A percentile compares a stretch with the other conserved stretches of the same genome.
Evolutionary conservation across 2,329 filamentous ascomycete genomes (phyloP).

Genomic region (Calonectria hawksworthii): DNA sequence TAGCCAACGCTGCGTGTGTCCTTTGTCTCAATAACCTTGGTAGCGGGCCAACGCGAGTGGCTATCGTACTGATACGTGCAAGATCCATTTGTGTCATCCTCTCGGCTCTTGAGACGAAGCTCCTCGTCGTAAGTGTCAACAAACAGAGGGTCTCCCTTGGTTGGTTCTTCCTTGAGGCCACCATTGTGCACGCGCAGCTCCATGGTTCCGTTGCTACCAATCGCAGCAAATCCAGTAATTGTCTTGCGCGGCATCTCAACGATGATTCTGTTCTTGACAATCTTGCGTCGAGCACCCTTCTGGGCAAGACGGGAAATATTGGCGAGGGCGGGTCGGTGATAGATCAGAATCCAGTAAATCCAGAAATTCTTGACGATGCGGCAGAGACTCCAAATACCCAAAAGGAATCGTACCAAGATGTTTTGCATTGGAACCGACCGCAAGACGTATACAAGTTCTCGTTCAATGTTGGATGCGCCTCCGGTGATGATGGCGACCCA

Average conservation of each 20-base stretch:
- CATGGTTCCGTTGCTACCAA: conserved; percentile 25
- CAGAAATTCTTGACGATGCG: conserved; percentile 30
- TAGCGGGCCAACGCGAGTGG: conserved; percentile 17
- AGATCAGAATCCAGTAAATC: conserved; percentile 34
- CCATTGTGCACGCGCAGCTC: conserved; percentile 24
- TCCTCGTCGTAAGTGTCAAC: conserved; percentile 27
- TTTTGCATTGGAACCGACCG: neutral
- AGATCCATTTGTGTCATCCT: conserved; percentile 7
- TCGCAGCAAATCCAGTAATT: conserved; percentile 26
- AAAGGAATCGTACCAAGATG: conserved; percentile 10
- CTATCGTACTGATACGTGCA: conserved; percentile 31
- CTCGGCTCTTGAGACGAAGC: conserved; percentile 23
- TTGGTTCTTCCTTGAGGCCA: conserved; percentile 21
- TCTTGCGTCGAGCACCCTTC: conserved; percentile 32
- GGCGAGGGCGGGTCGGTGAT: conserved; percentile 25
- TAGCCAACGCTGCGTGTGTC: conserved; percentile 25
- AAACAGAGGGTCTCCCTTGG: conserved; percentile 16
- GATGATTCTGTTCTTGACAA: conserved; percentile 22
- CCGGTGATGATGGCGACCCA: conserved; percentile 33
- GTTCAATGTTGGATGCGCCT: conserved; percentile 29
- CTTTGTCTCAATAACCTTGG: conserved; percentile 19
- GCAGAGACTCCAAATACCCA: conserved; percentile 26
- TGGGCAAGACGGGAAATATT: conserved; percentile 30
- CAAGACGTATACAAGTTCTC: conserved; percentile 29
- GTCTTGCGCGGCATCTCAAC: conserved; percentile 30